Base-by-base conservation (phyloP, 768 basidiomycete genomes). In the Chalciporus piperatus region DNA sequence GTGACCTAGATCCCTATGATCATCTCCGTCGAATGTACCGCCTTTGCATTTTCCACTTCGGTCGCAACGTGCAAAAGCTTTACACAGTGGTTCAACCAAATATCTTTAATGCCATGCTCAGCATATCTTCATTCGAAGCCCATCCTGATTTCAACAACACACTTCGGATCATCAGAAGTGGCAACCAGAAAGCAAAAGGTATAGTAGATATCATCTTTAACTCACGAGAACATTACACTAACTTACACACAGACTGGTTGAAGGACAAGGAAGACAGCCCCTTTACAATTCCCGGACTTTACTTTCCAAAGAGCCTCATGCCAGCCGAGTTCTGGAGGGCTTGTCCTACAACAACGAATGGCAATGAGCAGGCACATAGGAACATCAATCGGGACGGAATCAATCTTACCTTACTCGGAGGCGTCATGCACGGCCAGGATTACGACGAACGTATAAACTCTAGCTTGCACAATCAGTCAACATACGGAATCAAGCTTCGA, bases 291-390 rank as follows among this genome's bases (percentile, higher is more conserved):
- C 48, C 41, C 3, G 49, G 40, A 19, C n/a, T 56, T 1, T 56
- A 51, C 23, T 28, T n/a, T 14, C 50, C 46, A 10, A 23, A 20
- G 2, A 52, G 41, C n/a, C 17, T 48, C 7, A 52, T 56, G 20
- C 47, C 50, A 0, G 13, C 27, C 7, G 42, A 52, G 1, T 19
- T 56, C 19, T 56, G 50, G 55, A 48, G 45, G n/a, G 50, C 55
- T 6, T 45, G 6, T 22, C 53, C 48, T 32, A 28, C 10, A 4
- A 54, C 47, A 25, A 49, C 44, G 50, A 50, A 54, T 20, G 38
- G 43, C 4, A 56, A 55, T 35, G 42, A 47, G 19, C 51, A 48
- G 38, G 22, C 45, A 4, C 45, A 45, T 12, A 13, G 30, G 19
- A 45, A 35, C 11, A 45, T 45, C 17, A 45, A 45, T 35, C 14